Conservation (phyloP, 805 yeast species). For the Myxozyma neglecta region DNA sequence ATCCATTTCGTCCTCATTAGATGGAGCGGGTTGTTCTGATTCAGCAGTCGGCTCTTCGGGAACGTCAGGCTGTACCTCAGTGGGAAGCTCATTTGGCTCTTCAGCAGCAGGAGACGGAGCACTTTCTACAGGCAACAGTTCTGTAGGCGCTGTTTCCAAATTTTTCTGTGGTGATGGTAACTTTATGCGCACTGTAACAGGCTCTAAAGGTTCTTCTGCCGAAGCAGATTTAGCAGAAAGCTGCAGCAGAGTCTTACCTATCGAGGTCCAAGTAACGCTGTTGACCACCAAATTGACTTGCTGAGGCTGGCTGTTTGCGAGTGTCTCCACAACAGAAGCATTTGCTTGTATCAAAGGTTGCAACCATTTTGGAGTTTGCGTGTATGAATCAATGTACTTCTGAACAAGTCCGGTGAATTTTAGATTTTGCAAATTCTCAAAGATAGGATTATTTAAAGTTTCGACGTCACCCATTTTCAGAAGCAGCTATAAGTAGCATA, state of each 20-base stretch:
- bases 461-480: conserved; percentile 12
- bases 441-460: conserved; percentile 14
- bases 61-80: background rate
- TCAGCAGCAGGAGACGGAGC: too few relatives aligned
- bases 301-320: conserved; percentile 1
- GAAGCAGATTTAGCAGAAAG: conserved; percentile 1
- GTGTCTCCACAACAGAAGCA: background rate
- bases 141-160: background rate
- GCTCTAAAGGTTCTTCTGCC: background rate
- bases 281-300: background rate
- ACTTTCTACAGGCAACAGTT: background rate
- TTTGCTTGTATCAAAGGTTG: conserved; percentile 6
- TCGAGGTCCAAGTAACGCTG: conserved; percentile 16
- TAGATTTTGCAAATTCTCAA: conserved; percentile 1
- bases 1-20: background rate
- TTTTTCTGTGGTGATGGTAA: background rate
- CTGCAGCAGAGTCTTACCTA: conserved; percentile 12
- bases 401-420: conserved; percentile 8
- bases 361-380: conserved; percentile 17
- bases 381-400: conserved; percentile 6
- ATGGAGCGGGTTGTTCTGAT: background rate
- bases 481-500: background rate
- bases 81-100: background rate
- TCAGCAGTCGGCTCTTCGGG: background rate
- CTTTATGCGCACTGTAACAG: conserved; percentile 2